Base-by-base conservation (phyloP, 306 rosid genomes). In the Cucumis hystrix region DNA sequence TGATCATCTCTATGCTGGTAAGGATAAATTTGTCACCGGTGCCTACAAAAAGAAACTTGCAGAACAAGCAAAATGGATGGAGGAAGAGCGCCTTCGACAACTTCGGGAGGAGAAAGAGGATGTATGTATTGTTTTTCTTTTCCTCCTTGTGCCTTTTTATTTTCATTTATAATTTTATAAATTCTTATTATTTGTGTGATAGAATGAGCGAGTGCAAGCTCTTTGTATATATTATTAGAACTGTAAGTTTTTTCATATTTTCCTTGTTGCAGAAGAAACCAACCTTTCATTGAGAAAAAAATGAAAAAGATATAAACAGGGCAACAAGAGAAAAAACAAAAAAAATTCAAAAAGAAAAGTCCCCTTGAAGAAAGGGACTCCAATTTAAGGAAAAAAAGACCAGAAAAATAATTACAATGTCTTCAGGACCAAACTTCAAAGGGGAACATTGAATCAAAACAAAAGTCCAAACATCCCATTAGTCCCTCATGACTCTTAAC, bases 41-140 rank as follows among this genome's bases (percentile, higher is more conserved):
- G 97, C 97, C 37, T 88, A 95, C 81, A 95, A 93, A 81, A 92
- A 33, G 87, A 90, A 92, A 86, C 97, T 95, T 75, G 96, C 89
- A 1, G 97, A 90, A 59, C 91, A 78, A 65, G 97, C 82, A 80
- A 90, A 82, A 75, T 93, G 92, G 85, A 81, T 86, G 84, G 99
- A 90, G 85, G 88, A 92, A 77, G 99, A 95, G 54, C 90, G 88
- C 51, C 54, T 88, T 54, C 86, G 89, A 59, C 86, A 90, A 77
- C 90, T 88, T 71, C 83, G 78, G 43, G 97, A 92, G 82, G 97
- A 89, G 82, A 85, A 89, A 83, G 99, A 95, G 0, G 97, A 92
- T 85, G 97, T 92, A 88, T 47, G 94, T 67, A 47, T 57, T 60
- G 45, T 30, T 28, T 28, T 28, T 54, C 68, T 83, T 23, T 23